These are phyloP conservation scores for Phytophthora citrophthora DNA, from an alignment of 352 stramenopile species.

Conservation along the genomic window DNA sequence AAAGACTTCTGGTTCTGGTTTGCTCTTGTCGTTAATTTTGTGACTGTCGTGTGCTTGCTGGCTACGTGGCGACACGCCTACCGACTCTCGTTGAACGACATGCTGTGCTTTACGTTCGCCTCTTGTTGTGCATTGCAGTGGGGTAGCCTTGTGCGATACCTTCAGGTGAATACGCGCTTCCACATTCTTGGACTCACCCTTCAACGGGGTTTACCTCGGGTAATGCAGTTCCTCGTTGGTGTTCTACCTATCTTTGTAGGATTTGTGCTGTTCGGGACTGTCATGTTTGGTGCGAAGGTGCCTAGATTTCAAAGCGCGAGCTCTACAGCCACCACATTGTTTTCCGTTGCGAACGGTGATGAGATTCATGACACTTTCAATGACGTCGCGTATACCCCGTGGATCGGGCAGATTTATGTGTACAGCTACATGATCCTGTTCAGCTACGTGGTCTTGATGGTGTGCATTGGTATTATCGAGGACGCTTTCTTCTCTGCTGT, in stretches of 20 bases:
- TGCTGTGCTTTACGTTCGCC: slow-evolving; percentile 67
- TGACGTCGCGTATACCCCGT: slow-evolving; percentile 68
- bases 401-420: slow-evolving; percentile 85
- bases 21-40: slow-evolving; percentile 55
- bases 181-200: slow-evolving; percentile 84
- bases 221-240: slow-evolving; percentile 83
- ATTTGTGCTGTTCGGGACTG: slow-evolving; percentile 85
- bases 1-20: slow-evolving; percentile 79
- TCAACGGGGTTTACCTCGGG: slow-evolving; percentile 64
- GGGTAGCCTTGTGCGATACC: slow-evolving; percentile 75
- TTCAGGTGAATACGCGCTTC: slow-evolving; percentile 73
- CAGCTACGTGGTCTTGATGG: slow-evolving; percentile 90
- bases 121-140: slow-evolving; percentile 77
- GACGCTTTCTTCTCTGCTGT: slow-evolving; percentile 89
- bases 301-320: slow-evolving; percentile 76
- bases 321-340: slow-evolving; percentile 78
- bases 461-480: slow-evolving; percentile 91
- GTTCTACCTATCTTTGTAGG: slow-evolving; percentile 86
- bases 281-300: slow-evolving; percentile 87
- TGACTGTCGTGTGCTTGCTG: slow-evolving; percentile 57
- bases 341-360: slow-evolving; percentile 88
- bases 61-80: slow-evolving; percentile 64
- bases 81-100: slow-evolving; percentile 57
- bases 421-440: slow-evolving; percentile 90
- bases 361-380: slow-evolving; percentile 90